A percentile compares a stretch with the other conserved stretches of the same genome.
Conservation (phyloP, 345 rosid species). For the Firmiana major region DNA sequence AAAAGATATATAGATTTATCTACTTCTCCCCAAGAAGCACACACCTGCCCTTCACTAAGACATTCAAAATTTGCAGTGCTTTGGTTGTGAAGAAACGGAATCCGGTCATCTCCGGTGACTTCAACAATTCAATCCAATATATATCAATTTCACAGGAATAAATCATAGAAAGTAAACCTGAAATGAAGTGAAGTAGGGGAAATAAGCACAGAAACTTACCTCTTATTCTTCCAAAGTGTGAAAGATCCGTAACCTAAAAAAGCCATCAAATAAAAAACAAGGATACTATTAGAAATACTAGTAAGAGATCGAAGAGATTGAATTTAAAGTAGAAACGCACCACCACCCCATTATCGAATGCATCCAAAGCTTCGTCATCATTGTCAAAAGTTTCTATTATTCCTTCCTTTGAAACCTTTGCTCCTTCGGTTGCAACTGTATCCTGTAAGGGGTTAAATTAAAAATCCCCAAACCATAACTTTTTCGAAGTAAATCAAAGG, state of each 20-base stretch:
- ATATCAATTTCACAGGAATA: constrained; percentile 4
- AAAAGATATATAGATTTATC: no score
- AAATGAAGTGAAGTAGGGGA: constrained; percentile 4
- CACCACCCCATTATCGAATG: constrained; percentile 60
- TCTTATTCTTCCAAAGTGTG: constrained; percentile 87
- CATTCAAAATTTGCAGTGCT: constrained; percentile 82
- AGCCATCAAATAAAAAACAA: constrained; percentile 4
- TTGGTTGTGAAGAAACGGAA: constrained; percentile 91
- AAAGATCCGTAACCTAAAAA: constrained; percentile 62
- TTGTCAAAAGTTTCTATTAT: constrained; percentile 70
- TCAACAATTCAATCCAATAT: constrained; percentile 27
- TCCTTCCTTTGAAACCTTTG: constrained; percentile 69
- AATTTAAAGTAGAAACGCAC: constrained; percentile 34
- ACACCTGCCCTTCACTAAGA: constrained; percentile 76
- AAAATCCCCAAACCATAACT: neutral
- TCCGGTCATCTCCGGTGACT: constrained; percentile 93
- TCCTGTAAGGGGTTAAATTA: neutral
- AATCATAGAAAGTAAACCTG: neutral
- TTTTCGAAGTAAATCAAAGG: neutral
- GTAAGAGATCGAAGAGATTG: neutral
- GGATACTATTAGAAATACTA: neutral
- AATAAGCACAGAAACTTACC: constrained; percentile 33
- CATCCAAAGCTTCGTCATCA: constrained; percentile 83
- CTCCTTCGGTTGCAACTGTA: constrained; percentile 45
- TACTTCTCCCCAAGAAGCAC: no score